Base-by-base conservation (phyloP, 352 stramenopile species). In the Phytophthora litchii region DNA sequence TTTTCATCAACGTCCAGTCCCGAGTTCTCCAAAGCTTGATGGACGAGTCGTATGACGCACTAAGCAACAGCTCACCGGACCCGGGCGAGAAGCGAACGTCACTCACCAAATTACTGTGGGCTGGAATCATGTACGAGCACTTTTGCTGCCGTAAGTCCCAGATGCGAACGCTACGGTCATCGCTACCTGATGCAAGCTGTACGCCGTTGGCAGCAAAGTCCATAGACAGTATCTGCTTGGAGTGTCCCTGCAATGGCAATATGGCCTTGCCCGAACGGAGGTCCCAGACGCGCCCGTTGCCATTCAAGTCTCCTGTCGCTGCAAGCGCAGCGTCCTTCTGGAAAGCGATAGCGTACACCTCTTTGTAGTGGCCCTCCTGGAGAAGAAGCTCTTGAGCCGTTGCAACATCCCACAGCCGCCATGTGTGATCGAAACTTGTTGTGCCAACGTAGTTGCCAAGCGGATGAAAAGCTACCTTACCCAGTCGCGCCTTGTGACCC, bases 321-420 rank as follows among this genome's bases (percentile, higher is more conserved):
- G 79, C 83, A 1, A 99, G 77, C 13, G 92, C 89, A 36, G 96
- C 97, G 70, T 99, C 97, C 7, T 71, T 77, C 70, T 99, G 97
- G 74, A 98, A 98, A 12, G 91, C 88, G 54, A 99, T 91, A 16
- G 94, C 93, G 64, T 98, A 99, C 23, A 97, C 86, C 60, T 98
- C 93, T 57, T 88, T 92, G 61, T 89, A 95, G 70, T 99, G 96
- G 1, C 97, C 97, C 86, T 99, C 97, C 67, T 99, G 97, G 12
- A 99, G 59, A 31, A 99, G 65, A 41, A 99, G 69, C 56, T 97
- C 92, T 36, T 90, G 80, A 7, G 80, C 86, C 1, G 90, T 97
- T 29, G 97, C 88, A 12, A 98, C 80, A 70, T 99, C 96, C 96
- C 96, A 99, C 13, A 99, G 79, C n/a, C 97, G 79, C 96, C 96